Evolutionary conservation across 2,329 filamentous ascomycete genomes (phyloP).

Genomic region (Colletotrichum zoysiae): DNA sequence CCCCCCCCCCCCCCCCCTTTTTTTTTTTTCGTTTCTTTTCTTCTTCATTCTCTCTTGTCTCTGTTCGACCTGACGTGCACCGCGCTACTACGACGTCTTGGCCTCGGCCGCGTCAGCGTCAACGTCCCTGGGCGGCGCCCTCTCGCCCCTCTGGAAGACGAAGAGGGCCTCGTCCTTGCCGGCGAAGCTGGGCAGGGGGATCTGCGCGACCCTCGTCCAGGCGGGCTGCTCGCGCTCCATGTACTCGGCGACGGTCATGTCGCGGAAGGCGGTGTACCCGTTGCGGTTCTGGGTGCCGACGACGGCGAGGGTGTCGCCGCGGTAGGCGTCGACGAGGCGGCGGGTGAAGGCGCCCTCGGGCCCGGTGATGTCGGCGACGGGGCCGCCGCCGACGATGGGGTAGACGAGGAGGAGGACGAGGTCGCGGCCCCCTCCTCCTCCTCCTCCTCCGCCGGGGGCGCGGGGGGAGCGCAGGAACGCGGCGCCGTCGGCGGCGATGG

Average conservation of each 20-base stretch:
- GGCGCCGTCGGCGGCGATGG: slow-evolving; percentile 70
- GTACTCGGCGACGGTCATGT: slow-evolving; percentile 74
- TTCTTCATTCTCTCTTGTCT: neutral
- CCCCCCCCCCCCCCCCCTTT: too few species aligned
- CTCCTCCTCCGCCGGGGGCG: slow-evolving; percentile 49
- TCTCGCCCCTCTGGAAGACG: slow-evolving; percentile 68
- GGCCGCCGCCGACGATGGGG: slow-evolving; percentile 72
- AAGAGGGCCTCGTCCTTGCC: slow-evolving; percentile 83
- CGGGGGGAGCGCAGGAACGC: slow-evolving; percentile 63
- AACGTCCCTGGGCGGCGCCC: slow-evolving; percentile 46
- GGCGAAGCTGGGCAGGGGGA: slow-evolving; percentile 79
- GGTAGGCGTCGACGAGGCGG: slow-evolving; percentile 70
- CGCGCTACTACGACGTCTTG: neutral
- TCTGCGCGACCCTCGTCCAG: slow-evolving; percentile 72
- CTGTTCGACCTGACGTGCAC: neutral
- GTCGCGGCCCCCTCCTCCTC: slow-evolving; percentile 59
- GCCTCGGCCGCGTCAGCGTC: neutral
- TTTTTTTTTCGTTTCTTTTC: too few species aligned
- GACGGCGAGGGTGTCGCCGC: slow-evolving; percentile 75
- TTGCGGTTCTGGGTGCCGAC: slow-evolving; percentile 82
- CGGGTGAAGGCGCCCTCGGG: slow-evolving; percentile 74
- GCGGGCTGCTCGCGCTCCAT: slow-evolving; percentile 68
- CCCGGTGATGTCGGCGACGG: slow-evolving; percentile 68
- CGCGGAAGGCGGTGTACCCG: slow-evolving; percentile 78
- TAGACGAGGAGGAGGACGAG: slow-evolving; percentile 78